Conservation (phyloP, 2,329 filamentous ascomycete genomes). For the Penicillium thymicola region DNA sequence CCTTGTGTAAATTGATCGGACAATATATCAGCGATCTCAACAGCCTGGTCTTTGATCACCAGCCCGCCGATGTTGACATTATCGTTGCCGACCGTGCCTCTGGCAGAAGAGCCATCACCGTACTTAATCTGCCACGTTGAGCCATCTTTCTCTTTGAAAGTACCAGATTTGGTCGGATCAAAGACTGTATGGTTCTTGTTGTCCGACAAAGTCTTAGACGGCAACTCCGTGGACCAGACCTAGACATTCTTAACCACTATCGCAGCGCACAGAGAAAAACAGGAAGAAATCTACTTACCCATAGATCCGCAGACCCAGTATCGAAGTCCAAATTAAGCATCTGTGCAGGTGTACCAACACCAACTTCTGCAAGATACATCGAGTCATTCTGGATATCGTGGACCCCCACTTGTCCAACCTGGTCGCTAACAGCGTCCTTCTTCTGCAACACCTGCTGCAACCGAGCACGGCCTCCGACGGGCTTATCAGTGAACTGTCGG, state of each 20-base stretch:
- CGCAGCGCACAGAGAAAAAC: not conserved
- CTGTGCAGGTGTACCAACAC: conserved; percentile 64
- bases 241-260: conserved; percentile 26
- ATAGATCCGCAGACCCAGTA: conserved; percentile 67
- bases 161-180: conserved; percentile 58
- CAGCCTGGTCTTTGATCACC: conserved; percentile 57
- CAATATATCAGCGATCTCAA: conserved; percentile 62
- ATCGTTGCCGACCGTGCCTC: conserved; percentile 63
- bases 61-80: conserved; percentile 61
- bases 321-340: conserved; percentile 64
- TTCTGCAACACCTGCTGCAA: conserved; percentile 52
- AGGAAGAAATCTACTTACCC: conserved; percentile 47
- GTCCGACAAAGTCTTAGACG: conserved; percentile 34
- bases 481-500: conserved; percentile 45
- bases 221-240: conserved; percentile 56
- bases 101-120: conserved; percentile 65
- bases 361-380: conserved; percentile 61
- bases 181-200: conserved; percentile 53
- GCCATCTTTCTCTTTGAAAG: conserved; percentile 51
- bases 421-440: conserved; percentile 32
- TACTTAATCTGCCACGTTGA: conserved; percentile 65
- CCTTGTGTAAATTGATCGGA: conserved; percentile 57
- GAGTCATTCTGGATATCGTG: conserved; percentile 67
- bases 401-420: conserved; percentile 53
- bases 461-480: conserved; percentile 50